Evolutionary conservation across 108 stramenopile genomes (phyloP), one percentile per base, ranked within the genome.

Genomic region (Skeletonema menzelii): DNA sequence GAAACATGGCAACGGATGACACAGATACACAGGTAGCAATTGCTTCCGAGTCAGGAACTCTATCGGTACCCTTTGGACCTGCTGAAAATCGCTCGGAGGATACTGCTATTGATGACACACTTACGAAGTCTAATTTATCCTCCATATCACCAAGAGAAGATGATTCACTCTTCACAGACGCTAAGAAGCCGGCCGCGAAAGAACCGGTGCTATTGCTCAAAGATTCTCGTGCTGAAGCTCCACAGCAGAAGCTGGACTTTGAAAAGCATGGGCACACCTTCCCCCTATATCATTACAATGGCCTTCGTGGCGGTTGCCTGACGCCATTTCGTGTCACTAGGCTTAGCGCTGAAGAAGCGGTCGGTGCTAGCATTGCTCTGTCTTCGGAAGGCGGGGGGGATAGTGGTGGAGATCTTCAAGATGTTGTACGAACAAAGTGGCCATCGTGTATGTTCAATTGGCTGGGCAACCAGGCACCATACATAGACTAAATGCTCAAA

Each of bases 281-380:
- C 73, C 67, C 73, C 42, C 53, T 91, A 4, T 88, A 73, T 69
- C 90, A 94, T 69, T 94, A 90, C 77, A 94, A 94, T 79, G 89
- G 90, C 14, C 77, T 94, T 10, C 84, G 88, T 19, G 90, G 87
- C 28, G 93, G 93, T 0, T 69, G 49, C 17, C 59, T 91, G 13
- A 85, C 87, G 5, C 70, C 84, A 2, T 90, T 94, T 77, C 77
- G 71, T 22, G 77, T 94, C 0, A 89, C 86, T 6, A 79, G 82
- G 61, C 64, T 89, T 26, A 86, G 75, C 63, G 66, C 89, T 2
- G 82, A 83, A 28, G 90, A 94, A 66, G 93, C 93, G 2, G 89
- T 94, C 17, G 93, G 93, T 14, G 85, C 88, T 15, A 90, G 88
- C 62, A 79, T 87, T 53, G 84, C 88, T 26, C 61, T 90, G 66